Evolutionary conservation across 108 stramenopile genomes (phyloP).

Genomic region (Hondaea fermentalgiana): DNA sequence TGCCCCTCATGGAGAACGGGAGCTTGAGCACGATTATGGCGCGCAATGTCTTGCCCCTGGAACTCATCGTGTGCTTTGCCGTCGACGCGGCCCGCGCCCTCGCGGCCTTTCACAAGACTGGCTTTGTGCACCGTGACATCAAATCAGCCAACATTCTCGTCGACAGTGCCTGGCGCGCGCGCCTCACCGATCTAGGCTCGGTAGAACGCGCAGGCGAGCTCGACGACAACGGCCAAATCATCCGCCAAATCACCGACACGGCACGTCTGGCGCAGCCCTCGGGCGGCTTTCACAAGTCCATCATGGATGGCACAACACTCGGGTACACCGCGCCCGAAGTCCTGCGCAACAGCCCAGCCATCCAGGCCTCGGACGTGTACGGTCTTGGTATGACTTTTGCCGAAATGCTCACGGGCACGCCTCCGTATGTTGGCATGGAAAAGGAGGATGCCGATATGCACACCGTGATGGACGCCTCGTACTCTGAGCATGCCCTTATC

Average conservation of each 20-base stretch:
- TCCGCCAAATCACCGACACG: neutral
- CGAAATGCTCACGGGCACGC: neutral
- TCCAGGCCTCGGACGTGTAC: neutral
- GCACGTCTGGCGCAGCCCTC: neutral
- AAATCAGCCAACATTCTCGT: constrained; percentile 6
- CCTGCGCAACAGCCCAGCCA: neutral
- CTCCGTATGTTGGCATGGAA: neutral
- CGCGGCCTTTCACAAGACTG: neutral
- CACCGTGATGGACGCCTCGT: constrained; percentile 13
- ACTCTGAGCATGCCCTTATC: constrained; percentile 6
- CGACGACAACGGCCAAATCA: neutral
- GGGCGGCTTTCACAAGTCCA: neutral
- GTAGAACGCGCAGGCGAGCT: neutral
- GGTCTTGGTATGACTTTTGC: constrained; percentile 7
- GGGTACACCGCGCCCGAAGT: constrained; percentile 16
- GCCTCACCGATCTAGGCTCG: neutral
- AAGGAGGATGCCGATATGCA: constrained; percentile 17
- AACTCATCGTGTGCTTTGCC: constrained; percentile 9
- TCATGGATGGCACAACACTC: neutral
- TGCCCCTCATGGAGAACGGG: constrained; percentile 13
- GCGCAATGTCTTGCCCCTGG: neutral
- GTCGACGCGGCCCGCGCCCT: neutral
- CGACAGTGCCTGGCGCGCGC: neutral
- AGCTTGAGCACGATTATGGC: neutral
- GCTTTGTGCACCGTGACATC: constrained; percentile 11